Evolutionary conservation across 2,329 filamentous ascomycete genomes (phyloP), one percentile per base, ranked within the genome.

Genomic region (Epichloe typhina): DNA sequence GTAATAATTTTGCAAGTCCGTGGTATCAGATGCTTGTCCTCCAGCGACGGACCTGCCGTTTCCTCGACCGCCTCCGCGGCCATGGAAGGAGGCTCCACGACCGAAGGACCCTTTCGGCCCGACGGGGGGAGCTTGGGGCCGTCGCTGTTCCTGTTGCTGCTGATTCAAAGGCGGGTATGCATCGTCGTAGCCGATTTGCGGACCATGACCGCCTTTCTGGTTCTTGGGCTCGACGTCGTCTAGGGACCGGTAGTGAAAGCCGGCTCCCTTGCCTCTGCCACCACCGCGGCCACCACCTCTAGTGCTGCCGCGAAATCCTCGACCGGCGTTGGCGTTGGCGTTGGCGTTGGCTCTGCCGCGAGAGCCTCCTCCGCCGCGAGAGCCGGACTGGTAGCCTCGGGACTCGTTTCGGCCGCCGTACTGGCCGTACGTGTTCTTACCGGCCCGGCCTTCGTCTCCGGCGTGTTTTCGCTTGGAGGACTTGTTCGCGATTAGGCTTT

Each of bases 191-290:
- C 71, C 71, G n/a, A 74, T 69, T 37, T 64, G 63, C 53, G 66
- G 61, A 9, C 65, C 64, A 45, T 67, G 69, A 9, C 69, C 70
- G 33, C 66, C 69, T 37, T 72, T 69, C 53, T 69, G 69, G 43
- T 74, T 72, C 46, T 69, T 69, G 42, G 69, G 67, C 26, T 74
- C 75, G 31, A 82, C 72, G 57, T 88, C 84, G 61, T 87, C 84
- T 2, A 87, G 71, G 2, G 82, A 86, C 52, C 76, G 75, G 62
- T 88, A 87, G 54, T 74, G 70, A 51, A 71, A 68, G 26, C 73
- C 72, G 21, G 74, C 74, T 26, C 71, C 67, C 45, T 76, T 69
- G 11, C 75, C 71, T 45, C 76, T 64, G 5, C 70, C 68, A 17
- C 66, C 46, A 26, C 44, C 44, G 26, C 49, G 17, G 31, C 72